These are phyloP conservation scores for Vickermania ingenoplastis DNA, from an alignment of 208 protist species.

Conservation along the genomic window DNA sequence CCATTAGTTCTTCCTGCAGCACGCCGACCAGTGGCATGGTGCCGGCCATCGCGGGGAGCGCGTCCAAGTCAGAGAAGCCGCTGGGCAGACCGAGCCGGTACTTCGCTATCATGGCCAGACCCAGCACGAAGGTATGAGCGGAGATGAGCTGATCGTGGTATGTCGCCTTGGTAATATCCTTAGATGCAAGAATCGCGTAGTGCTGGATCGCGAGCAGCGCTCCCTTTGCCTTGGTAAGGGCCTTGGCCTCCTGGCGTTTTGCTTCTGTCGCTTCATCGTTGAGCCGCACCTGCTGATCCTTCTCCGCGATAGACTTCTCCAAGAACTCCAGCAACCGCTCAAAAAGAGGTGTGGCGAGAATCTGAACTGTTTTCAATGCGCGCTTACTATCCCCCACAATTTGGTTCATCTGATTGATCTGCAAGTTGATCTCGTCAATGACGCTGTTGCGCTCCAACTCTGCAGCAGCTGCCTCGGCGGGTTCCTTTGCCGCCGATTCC, in stretches of 20 bases:
- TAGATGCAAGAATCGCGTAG: background rate
- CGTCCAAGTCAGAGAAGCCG: slow-evolving; percentile 5
- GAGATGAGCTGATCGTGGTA: slow-evolving; percentile 1
- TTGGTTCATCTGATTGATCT: background rate
- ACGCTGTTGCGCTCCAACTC: background rate
- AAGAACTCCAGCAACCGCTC: slow-evolving; percentile 7
- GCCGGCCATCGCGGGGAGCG: background rate
- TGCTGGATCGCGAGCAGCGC: slow-evolving; percentile 16
- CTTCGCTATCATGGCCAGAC: slow-evolving; percentile 34
- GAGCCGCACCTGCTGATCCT: slow-evolving; percentile 14
- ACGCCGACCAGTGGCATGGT: background rate
- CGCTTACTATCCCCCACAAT: slow-evolving; percentile 1
- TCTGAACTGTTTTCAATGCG: slow-evolving; percentile 8
- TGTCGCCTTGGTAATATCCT: background rate
- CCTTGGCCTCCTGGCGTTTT: slow-evolving; percentile 38
- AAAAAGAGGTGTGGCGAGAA: slow-evolving; percentile 18
- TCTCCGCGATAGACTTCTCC: background rate
- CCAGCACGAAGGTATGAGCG: slow-evolving; percentile 20
- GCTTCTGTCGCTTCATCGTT: slow-evolving; percentile 63
- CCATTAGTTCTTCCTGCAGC: background rate
- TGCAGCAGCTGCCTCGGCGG: background rate
- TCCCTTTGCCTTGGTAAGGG: slow-evolving; percentile 22
- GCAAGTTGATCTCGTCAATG: background rate
- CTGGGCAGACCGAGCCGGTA: slow-evolving; percentile 24
- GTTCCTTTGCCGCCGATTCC: background rate